Conservation (phyloP, 495 filamentous ascomycete species). For the Talaromyces liani region DNA sequence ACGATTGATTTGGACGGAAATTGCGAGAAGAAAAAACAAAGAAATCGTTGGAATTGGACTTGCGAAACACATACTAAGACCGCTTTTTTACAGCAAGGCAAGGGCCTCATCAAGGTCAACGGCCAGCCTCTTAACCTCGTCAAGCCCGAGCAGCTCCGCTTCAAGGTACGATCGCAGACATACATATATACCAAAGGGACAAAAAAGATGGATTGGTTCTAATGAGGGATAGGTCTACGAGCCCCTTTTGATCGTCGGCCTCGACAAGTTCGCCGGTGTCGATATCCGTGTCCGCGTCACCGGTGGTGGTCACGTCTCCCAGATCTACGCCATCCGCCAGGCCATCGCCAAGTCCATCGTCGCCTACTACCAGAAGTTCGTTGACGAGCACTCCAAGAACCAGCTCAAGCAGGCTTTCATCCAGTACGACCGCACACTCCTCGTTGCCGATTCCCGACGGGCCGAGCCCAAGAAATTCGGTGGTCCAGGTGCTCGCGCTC, state of each 20-base stretch:
- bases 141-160: conserved; percentile 92
- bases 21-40: background rate
- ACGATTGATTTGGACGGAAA: background rate
- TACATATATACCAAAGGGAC: background rate
- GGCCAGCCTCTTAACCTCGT: conserved; percentile 89
- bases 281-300: conserved; percentile 96
- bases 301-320: conserved; percentile 96
- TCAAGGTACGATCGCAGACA: conserved; percentile 57
- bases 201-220: background rate
- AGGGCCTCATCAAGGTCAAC: conserved; percentile 97
- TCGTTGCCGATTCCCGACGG: conserved; percentile 95
- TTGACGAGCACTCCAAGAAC: conserved; percentile 99
- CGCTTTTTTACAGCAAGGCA: conserved; percentile 56
- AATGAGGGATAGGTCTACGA: conserved; percentile 68
- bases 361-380: conserved; percentile 99
- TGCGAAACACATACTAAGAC: conserved; percentile 4
- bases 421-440: conserved; percentile 91
- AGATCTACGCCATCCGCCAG: conserved; percentile 98
- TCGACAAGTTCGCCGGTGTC: conserved; percentile 92
- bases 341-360: conserved; percentile 97
- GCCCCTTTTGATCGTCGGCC: conserved; percentile 89
- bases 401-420: conserved; percentile 89
- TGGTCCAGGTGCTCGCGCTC: conserved; percentile 81
- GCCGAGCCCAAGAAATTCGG: conserved; percentile 91
- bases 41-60: background rate